phyloP scores from a whole-genome alignment of 805 yeast genomes.

The Zygosaccharomyces pseudorouxii region DNA sequence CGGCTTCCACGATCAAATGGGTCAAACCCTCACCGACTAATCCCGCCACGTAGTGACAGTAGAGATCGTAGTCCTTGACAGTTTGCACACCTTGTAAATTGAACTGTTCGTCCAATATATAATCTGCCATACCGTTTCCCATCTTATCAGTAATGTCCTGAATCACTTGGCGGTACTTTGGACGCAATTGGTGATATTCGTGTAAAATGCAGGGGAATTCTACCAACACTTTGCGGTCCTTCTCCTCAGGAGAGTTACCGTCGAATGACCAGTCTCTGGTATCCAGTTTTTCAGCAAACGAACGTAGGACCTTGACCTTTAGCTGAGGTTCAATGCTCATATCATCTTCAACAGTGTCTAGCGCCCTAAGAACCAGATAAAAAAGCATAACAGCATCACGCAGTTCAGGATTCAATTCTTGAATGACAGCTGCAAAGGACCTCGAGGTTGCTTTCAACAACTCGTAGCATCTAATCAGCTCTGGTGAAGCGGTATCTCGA shows the following conservation, averaged over 20 bases:
- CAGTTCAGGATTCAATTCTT: slow-evolving; percentile 85
- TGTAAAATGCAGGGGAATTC: slow-evolving; percentile 65
- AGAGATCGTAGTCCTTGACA: slow-evolving; percentile 74
- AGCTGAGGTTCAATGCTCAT: slow-evolving; percentile 71
- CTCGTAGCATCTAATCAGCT: slow-evolving; percentile 59
- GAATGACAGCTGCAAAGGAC: slow-evolving; percentile 90
- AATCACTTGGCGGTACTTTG: slow-evolving; percentile 73
- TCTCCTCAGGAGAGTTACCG: slow-evolving; percentile 70
- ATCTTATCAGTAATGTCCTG: slow-evolving; percentile 72
- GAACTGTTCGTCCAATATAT: slow-evolving; percentile 70
- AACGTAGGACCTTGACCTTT: slow-evolving; percentile 70
- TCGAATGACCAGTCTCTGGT: slow-evolving; percentile 75
- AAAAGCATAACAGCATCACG: slow-evolving; percentile 78
- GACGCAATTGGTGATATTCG: slow-evolving; percentile 69
- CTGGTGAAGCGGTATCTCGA: slow-evolving; percentile 37
- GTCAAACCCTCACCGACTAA: slow-evolving; percentile 96
- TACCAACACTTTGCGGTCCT: slow-evolving; percentile 75
- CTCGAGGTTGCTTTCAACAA: slow-evolving; percentile 71
- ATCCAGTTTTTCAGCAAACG: slow-evolving; percentile 59
- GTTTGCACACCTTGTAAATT: slow-evolving; percentile 76
- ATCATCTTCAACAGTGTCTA: slow-evolving; percentile 96
- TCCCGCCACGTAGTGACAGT: slow-evolving; percentile 97
- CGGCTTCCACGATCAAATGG: slow-evolving; percentile 69
- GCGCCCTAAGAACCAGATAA: slow-evolving; percentile 80
- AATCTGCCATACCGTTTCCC: slow-evolving; percentile 99